These are phyloP conservation scores for Suhomyces faveliae DNA, from an alignment of 805 yeast genomes.

Conservation along the genomic window DNA sequence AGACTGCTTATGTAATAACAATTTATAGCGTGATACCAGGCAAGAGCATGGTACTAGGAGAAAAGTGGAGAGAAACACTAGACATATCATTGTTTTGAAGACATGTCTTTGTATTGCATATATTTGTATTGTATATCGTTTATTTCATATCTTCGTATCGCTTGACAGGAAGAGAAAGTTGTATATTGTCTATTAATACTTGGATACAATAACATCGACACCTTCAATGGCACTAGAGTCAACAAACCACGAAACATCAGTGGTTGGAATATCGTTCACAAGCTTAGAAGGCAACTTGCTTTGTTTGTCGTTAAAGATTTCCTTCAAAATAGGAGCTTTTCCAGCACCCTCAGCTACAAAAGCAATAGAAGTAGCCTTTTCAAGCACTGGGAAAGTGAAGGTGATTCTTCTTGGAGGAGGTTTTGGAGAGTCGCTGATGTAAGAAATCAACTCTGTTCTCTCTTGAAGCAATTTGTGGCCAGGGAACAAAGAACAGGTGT, in stretches of 20 bases:
- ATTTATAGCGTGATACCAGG: no score
- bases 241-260: slow-evolving; percentile 78
- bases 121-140: no score
- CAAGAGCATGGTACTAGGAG: no score
- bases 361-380: slow-evolving; percentile 53
- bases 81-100: no score
- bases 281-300: slow-evolving; percentile 66
- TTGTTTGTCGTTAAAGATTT: slow-evolving; percentile 58
- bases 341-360: slow-evolving; percentile 90
- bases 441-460: slow-evolving; percentile 50
- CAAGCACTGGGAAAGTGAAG: slow-evolving; percentile 75
- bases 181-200: slow-evolving; percentile 24
- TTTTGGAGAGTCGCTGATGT: slow-evolving; percentile 82
- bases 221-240: slow-evolving; percentile 73
- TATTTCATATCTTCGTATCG: no score
- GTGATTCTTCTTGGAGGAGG: slow-evolving; percentile 94
- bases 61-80: no score
- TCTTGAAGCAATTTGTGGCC: slow-evolving; percentile 69
- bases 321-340: slow-evolving; percentile 68
- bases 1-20: neutral
- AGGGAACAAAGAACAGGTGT: slow-evolving; percentile 91
- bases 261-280: slow-evolving; percentile 57
- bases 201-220: slow-evolving; percentile 44
- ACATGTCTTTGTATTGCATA: no score
- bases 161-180: no score